Conservation (phyloP, 441 rosid genomes). For the Pelargonium australe region DNA sequence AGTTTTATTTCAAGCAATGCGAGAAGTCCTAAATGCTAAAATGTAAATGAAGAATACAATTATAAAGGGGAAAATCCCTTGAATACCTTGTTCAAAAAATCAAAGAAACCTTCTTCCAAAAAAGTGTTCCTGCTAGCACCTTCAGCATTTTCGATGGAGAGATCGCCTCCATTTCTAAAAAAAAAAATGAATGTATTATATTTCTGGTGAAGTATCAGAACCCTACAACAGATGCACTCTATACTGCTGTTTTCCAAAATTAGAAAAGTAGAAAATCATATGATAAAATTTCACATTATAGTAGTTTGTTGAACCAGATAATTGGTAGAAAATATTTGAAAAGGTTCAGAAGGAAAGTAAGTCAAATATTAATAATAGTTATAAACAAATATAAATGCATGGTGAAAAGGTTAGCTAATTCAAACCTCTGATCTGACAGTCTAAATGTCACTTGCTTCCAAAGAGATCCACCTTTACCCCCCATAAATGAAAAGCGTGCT, state of each 20-base stretch:
- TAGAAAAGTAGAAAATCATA: not conserved
- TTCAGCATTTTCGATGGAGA: slow-evolving; percentile 55
- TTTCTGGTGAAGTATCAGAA: not conserved
- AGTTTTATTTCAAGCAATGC: not conserved
- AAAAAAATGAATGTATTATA: slow-evolving; percentile 19
- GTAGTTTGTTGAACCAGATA: not conserved
- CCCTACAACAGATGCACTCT: not conserved
- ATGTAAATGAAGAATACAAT: not conserved
- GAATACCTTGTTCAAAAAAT: slow-evolving; percentile 67
- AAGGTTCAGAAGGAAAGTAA: slow-evolving; percentile 8
- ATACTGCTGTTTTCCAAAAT: not conserved
- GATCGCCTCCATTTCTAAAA: slow-evolving; percentile 50
- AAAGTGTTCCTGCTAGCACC: slow-evolving; percentile 37
- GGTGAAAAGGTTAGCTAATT: slow-evolving; percentile 15
- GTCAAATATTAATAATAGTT: not conserved
- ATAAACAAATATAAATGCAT: slow-evolving; percentile 17
- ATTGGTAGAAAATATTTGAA: not conserved
- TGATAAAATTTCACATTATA: slow-evolving; percentile 7
- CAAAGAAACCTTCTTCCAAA: slow-evolving; percentile 76
- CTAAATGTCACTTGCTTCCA: slow-evolving; percentile 87
- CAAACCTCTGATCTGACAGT: slow-evolving; percentile 70
- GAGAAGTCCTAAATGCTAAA: not conserved
- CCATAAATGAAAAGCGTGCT: slow-evolving; percentile 93
- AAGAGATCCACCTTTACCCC: slow-evolving; percentile 90
- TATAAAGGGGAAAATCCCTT: not conserved